These are phyloP conservation scores for Picochlorum sp. DNA, from an alignment of 139 green algal species.

Conservation along the genomic window DNA sequence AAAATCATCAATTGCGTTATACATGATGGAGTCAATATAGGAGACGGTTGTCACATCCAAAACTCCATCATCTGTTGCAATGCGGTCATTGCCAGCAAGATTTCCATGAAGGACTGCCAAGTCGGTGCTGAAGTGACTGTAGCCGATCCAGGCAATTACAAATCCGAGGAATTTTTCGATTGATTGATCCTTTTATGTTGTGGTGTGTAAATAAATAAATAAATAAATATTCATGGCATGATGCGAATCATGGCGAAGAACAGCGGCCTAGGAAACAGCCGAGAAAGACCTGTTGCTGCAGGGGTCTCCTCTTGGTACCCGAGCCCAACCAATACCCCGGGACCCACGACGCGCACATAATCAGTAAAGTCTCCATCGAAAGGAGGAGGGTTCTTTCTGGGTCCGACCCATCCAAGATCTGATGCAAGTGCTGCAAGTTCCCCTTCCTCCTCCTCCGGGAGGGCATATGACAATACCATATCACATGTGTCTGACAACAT, in stretches of 20 bases:
- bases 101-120: slow-evolving; percentile 44
- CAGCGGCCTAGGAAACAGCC: not conserved
- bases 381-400: slow-evolving; percentile 10
- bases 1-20: slow-evolving; percentile 73
- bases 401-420: slow-evolving; percentile 17
- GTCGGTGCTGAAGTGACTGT: slow-evolving; percentile 40
- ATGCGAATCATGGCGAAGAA: slow-evolving; percentile 11
- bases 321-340: slow-evolving; percentile 21
- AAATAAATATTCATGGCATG: slow-evolving; percentile 1
- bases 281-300: not conserved
- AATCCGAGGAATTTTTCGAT: slow-evolving; percentile 51
- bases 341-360: slow-evolving; percentile 19
- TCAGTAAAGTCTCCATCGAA: slow-evolving; percentile 24
- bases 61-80: slow-evolving; percentile 61
- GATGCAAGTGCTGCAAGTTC: not conserved
- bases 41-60: slow-evolving; percentile 63
- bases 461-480: not conserved
- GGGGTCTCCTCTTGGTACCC: not conserved
- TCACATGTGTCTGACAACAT: not conserved
- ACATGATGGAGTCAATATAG: slow-evolving; percentile 57
- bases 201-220: slow-evolving; percentile 7
- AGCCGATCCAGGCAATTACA: slow-evolving; percentile 45
- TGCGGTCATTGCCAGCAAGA: slow-evolving; percentile 34
- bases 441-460: not conserved
- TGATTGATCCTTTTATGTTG: slow-evolving; percentile 1